phyloP scores from a whole-genome alignment of 2,329 filamentous ascomycete genomes.

The Calonectria fujianensis region DNA sequence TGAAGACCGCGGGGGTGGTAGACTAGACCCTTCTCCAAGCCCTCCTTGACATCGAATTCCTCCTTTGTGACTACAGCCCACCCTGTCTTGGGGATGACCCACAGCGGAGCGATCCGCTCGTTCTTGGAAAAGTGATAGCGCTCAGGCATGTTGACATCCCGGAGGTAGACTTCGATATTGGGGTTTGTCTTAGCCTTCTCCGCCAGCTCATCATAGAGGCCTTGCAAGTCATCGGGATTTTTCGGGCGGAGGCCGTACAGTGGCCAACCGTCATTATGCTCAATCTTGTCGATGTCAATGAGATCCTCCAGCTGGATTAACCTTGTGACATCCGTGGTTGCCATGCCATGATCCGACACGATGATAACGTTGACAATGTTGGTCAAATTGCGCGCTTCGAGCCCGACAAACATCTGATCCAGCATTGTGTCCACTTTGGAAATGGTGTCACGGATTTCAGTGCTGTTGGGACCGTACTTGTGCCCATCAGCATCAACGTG shows the following conservation, averaged over 20 bases:
- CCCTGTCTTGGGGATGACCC: conserved; percentile 93
- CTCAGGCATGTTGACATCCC: conserved; percentile 90
- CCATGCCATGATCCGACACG: conserved; percentile 99
- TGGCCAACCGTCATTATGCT: conserved; percentile 95
- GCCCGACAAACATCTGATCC: conserved; percentile 82
- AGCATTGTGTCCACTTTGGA: conserved; percentile 88
- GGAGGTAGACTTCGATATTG: conserved; percentile 90
- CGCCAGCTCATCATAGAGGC: conserved; percentile 78
- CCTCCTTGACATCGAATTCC: conserved; percentile 84
- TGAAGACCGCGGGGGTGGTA: conserved; percentile 92
- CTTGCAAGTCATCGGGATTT: conserved; percentile 77
- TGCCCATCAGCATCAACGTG: conserved; percentile 93
- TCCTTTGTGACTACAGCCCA: conserved; percentile 91
- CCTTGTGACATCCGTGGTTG: conserved; percentile 87
- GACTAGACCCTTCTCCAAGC: conserved; percentile 75
- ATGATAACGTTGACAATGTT: conserved; percentile 93
- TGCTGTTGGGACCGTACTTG: conserved; percentile 93
- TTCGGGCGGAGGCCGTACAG: conserved; percentile 91
- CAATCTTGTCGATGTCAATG: conserved; percentile 84
- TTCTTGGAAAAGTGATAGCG: conserved; percentile 94
- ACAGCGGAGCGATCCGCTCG: conserved; percentile 92
- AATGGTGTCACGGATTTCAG: conserved; percentile 89
- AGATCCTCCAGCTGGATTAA: conserved; percentile 94
- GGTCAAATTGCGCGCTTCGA: conserved; percentile 89
- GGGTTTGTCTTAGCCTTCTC: conserved; percentile 76